Percentiles rank a stretch among this genome's conserved stretches.
These are phyloP conservation scores for Curvularia sp. DNA, from an alignment of 2,329 filamentous ascomycete species.

Conservation along the genomic window DNA sequence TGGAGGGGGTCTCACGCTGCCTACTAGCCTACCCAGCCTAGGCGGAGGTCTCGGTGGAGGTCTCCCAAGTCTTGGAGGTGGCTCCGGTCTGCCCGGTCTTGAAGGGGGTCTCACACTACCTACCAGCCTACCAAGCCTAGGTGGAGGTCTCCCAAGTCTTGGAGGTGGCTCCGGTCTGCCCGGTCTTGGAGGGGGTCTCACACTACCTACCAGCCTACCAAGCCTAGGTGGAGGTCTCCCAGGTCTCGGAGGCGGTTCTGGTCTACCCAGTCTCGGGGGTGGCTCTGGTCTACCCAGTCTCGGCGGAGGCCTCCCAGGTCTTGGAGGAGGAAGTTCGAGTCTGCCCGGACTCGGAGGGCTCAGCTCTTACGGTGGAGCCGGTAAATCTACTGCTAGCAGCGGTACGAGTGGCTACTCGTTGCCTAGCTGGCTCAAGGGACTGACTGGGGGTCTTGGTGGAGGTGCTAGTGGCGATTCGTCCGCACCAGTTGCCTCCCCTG, in stretches of 20 bases:
- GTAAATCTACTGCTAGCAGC: background rate
- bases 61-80: background rate
- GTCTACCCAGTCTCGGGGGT: background rate
- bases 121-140: background rate
- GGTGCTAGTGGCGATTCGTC: slow-evolving; percentile 1
- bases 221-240: background rate
- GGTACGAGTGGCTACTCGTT: background rate
- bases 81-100: background rate
- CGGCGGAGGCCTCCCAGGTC: background rate
- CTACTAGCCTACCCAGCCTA: background rate
- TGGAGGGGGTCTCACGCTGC: background rate
- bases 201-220: background rate
- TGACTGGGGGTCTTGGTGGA: slow-evolving; percentile 9
- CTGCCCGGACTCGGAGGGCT: background rate
- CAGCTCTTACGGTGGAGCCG: background rate
- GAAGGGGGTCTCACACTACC: background rate
- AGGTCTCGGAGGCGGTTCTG: background rate
- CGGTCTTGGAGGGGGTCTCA: background rate
- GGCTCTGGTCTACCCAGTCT: background rate
- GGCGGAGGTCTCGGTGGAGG: background rate
- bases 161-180: background rate
- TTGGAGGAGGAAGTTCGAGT: slow-evolving; percentile 2
- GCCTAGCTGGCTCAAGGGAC: background rate
- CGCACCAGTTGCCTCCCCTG: background rate
- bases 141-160: background rate